Base-by-base conservation (phyloP, 2,329 filamentous ascomycete species). In the Talaromyces sp. region DNA sequence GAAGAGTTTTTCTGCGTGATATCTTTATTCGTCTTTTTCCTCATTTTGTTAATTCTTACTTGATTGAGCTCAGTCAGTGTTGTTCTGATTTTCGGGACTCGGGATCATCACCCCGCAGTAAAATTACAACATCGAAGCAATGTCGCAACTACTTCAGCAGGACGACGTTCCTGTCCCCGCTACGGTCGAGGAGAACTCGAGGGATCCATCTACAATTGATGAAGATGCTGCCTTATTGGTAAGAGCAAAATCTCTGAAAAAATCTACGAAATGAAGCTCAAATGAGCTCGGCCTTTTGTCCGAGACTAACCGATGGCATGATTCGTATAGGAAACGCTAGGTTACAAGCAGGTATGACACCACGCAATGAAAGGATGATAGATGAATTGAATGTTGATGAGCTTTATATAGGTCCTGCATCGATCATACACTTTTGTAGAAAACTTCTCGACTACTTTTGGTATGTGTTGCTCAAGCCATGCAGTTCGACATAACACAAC, bases 401-500 rank as follows among this genome's bases (percentile, higher is more conserved):
- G 33, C 37, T 66, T 45, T 58, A n/a, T 52, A 31, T 66, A 86
- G 84, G 82, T 85, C 60, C 76, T 87, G 45, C 84, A 86, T 73
- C 79, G 85, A 67, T 85, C 83, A 43, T 86, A 86, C 70, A 83
- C 83, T 37, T 76, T 85, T 17, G 80, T 87, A 62, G 85, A 87
- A 70, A 87, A 85, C 72, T 87, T 87, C 70, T 80, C 85, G 2
- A 86, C 85, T 2, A 85, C 84, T 13, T 87, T 87, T 68, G 84
- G 84, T 86, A 72, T 39, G 77, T 54, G 27, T 31, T 58, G 33
- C 19, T n/a, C 19, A 27, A 15, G 11, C 56, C 35, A 41, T 35
- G 60, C 45, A 19, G 27, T 64, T 19, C 15, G 9, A 50, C 62
- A 33, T 45, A 3, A 31, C 10, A 25, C 39, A 45, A 17, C 52